Evolutionary conservation across 2,329 filamentous ascomycete species (phyloP), one percentile per base, ranked within the genome.

Genomic region (Botrytis elliptica): DNA sequence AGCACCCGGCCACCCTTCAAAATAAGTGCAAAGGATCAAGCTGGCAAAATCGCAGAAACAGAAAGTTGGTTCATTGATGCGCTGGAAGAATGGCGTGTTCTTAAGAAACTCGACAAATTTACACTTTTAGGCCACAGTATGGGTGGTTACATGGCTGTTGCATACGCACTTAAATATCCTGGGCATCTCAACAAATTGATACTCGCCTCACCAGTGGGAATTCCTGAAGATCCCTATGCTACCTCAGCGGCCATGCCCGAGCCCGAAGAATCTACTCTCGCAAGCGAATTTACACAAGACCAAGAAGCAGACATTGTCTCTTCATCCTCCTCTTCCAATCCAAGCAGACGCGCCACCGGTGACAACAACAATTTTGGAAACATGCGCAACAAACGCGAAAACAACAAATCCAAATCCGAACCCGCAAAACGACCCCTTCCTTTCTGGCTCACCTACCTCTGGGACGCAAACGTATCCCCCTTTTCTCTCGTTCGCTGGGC

Each of bases 51-150:
- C 75, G 86, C 87, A 33, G 96, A 99, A 82, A 95, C 96, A 0
- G 96, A 99, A 83, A 90, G 89, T 79, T 99, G 94, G 93, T 99
- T 99, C 80, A 89, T 99, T 73, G 96, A 99, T 82, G 93, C 95
- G 3, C 86, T 99, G 10, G 96, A 99, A 81, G 96, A 99, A 82
- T 99, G 96, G 96, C 91, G 96, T 73, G 88, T 93, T 78, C 89
- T 93, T 81, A 91, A 92, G 76, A 95, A 95, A 59, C 93, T 99
- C 68, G 94, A 99, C 68, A 92, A 92, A 76, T 98, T 99, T 81
- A 99, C 96, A 0, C 86, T 99, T 5, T 87, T 98, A 12, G 96
- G 95, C 1, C 96, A 99, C 84, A 97, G 93, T 64, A 86, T 99
- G 65, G 96, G 96, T 72, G 96, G 96, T 9, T 99, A 99, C 81